Percentiles rank a stretch among this genome's conserved stretches.
Conservation (phyloP, 495 filamentous ascomycete species). For the Pseudomonodictys pantanalensis region DNA sequence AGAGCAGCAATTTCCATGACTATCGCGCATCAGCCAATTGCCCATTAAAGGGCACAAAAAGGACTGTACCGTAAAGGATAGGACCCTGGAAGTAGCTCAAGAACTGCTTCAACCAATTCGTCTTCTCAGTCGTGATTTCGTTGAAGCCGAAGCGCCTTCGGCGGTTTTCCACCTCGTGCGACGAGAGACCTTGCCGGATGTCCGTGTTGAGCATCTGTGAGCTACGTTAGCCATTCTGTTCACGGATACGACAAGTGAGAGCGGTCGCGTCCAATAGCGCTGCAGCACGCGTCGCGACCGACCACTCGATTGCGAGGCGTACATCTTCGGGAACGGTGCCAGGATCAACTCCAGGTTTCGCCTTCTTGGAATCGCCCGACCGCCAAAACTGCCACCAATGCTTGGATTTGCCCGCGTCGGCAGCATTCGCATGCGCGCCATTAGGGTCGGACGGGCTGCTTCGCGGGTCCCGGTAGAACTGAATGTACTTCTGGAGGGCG, state of each 20-base stretch:
- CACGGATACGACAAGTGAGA: too few species aligned
- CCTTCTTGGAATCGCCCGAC: conserved; percentile 24
- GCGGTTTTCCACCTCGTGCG: conserved; percentile 59
- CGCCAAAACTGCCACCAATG: conserved; percentile 55
- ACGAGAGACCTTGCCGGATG: conserved; percentile 59
- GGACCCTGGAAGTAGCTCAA: conserved; percentile 77
- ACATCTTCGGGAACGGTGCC: conserved; percentile 5
- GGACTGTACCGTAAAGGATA: conserved; percentile 72
- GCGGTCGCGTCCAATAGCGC: conserved; percentile 41
- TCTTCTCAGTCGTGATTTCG: conserved; percentile 72
- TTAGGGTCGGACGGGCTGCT: conserved; percentile 15
- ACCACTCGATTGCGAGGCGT: conserved; percentile 31
- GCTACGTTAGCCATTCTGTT: conserved; percentile 54
- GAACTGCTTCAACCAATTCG: conserved; percentile 73
- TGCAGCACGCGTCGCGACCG: conserved; percentile 25
- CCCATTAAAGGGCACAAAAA: neutral
- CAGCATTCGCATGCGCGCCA: conserved; percentile 17
- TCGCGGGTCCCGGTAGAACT: conserved; percentile 41
- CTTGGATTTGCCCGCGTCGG: conserved; percentile 33
- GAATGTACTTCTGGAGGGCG: conserved; percentile 42
- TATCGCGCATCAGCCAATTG: conserved; percentile 40
- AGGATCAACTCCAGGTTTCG: neutral
- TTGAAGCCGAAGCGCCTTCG: conserved; percentile 70
- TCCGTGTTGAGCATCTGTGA: conserved; percentile 74
- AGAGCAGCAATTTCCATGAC: conserved; percentile 84